Conservation (phyloP, 2,329 filamentous ascomycete genomes). For the Didymella exigua region DNA sequence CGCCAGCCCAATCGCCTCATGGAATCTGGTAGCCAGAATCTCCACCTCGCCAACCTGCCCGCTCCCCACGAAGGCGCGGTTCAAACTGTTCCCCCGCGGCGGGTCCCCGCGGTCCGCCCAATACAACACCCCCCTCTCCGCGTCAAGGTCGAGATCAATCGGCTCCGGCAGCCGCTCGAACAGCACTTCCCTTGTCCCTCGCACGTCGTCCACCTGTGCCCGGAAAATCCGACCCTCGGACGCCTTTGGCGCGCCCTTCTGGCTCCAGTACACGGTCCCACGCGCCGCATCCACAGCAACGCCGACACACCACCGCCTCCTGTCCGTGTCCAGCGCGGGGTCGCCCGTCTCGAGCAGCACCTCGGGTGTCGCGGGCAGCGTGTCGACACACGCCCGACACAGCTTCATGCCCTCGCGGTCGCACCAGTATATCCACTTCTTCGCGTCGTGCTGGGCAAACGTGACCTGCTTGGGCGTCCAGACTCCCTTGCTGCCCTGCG, state of each 20-base stretch:
- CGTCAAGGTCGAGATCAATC: conserved; percentile 63
- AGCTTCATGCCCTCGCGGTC: conserved; percentile 52
- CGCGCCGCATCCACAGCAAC: conserved; percentile 54
- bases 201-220: conserved; percentile 54
- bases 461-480: conserved; percentile 55
- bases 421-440: conserved; percentile 45
- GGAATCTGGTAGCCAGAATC: conserved; percentile 24
- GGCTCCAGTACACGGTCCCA: conserved; percentile 64
- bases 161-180: conserved; percentile 41
- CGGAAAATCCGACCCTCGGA: conserved; percentile 59
- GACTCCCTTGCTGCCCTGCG: conserved; percentile 39
- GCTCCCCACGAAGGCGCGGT: conserved; percentile 41
- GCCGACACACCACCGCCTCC: conserved; percentile 62
- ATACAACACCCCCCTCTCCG: conserved; percentile 54
- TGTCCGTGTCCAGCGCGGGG: conserved; percentile 29
- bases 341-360: conserved; percentile 10
- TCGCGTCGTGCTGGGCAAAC: conserved; percentile 27
- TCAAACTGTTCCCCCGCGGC: conserved; percentile 61
- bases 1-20: conserved; percentile 31
- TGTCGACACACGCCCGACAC: conserved; percentile 36
- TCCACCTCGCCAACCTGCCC: neutral
- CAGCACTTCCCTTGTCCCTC: conserved; percentile 32
- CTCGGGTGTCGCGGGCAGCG: conserved; percentile 8
- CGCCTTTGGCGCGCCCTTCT: conserved; percentile 62
- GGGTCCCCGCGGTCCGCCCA: conserved; percentile 67